Percentiles rank a stretch among this genome's conserved stretches.
Evolutionary conservation across 306 rosid genomes (phyloP).

Genomic region (Cicer pinnatifidum): DNA sequence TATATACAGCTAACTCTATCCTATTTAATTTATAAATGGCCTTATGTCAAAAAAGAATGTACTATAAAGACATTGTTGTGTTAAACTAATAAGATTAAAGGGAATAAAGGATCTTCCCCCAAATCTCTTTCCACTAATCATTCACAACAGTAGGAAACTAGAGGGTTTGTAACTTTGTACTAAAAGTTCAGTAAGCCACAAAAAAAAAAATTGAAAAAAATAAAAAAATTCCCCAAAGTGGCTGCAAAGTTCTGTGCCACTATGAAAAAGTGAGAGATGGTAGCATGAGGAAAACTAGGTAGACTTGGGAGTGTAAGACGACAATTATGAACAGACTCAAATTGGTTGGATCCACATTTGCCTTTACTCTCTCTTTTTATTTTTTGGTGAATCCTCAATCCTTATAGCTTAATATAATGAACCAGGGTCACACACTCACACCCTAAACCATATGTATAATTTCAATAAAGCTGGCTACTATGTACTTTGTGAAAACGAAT

Average conservation of each 20-base stretch:
- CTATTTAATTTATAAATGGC: slow-evolving; percentile 28
- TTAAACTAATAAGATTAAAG: slow-evolving; percentile 36
- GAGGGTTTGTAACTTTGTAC: slow-evolving; percentile 49
- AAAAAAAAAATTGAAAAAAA: slow-evolving; percentile 12
- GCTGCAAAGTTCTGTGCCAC: slow-evolving; percentile 44
- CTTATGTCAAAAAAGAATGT: slow-evolving; percentile 15
- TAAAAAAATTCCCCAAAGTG: slow-evolving; percentile 32
- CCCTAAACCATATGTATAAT: too few species aligned
- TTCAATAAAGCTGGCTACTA: too few species aligned
- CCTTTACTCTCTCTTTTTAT: slow-evolving; percentile 34
- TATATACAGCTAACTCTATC: slow-evolving; percentile 25
- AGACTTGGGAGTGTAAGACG: slow-evolving; percentile 51
- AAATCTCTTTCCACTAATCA: slow-evolving; percentile 57
- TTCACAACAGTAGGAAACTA: slow-evolving; percentile 49
- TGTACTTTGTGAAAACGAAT: too few species aligned
- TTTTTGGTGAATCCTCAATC: slow-evolving; percentile 21
- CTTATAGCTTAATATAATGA: slow-evolving; percentile 37
- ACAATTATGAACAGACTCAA: slow-evolving; percentile 63
- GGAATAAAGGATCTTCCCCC: slow-evolving; percentile 50
- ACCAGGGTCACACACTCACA: slow-evolving; percentile 23
- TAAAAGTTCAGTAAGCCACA: slow-evolving; percentile 57
- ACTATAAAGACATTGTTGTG: slow-evolving; percentile 15
- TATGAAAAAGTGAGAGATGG: slow-evolving; percentile 50
- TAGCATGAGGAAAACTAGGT: slow-evolving; percentile 51
- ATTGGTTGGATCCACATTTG: slow-evolving; percentile 81